Base-by-base conservation (phyloP, 2,329 filamentous ascomycete genomes). In the Paraconiothyrium sp. region DNA sequence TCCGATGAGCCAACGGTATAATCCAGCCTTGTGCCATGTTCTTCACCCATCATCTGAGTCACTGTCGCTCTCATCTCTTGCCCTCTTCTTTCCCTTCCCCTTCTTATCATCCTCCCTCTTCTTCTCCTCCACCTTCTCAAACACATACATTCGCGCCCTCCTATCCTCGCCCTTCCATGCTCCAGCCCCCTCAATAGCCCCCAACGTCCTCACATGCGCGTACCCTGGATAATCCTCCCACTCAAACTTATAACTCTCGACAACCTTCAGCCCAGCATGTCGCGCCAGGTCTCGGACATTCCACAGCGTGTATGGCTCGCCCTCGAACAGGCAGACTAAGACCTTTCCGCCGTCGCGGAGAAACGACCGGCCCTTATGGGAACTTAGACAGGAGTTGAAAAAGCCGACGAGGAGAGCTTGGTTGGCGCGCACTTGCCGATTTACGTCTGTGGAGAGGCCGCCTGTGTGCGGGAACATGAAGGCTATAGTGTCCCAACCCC, bases 391-490 rank as follows among this genome's bases (percentile, higher is more conserved):
- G 1, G 70, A 60, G 9, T 66, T 65, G 67, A 78, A 77, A 52
- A 78, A 78, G 4, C 49, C 46, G 2, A 75, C 73, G 14, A 74
- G 65, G 61, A 76, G 72, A 55, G 59, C 71, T 64, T 75, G 74
- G 81, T 99, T 98, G 77, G 92, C 88, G 59, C 95, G 89, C 14
- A 97, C 93, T 80, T 99, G 95, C 39, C 95, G 86, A 82, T 97
- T 97, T 59, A 97, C 91, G 81, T 98, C 94, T 69, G 91, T 98
- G 67, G 88, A 91, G 72, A 96, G 90, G 49, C 95, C 95, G 66
- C 95, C 95, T 3, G 96, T 91, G 81, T 99, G 95, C 39, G 95
- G 95, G 79, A 99, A 99, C 84, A 97, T 97, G 87, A 98, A 99
- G 67, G 94, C 84, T 64, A 98, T 90, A 59, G 88, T 86, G 77